Evolutionary conservation across 2,329 filamentous ascomycete genomes (phyloP).

Genomic region (Pyricularia pennisetigena): DNA sequence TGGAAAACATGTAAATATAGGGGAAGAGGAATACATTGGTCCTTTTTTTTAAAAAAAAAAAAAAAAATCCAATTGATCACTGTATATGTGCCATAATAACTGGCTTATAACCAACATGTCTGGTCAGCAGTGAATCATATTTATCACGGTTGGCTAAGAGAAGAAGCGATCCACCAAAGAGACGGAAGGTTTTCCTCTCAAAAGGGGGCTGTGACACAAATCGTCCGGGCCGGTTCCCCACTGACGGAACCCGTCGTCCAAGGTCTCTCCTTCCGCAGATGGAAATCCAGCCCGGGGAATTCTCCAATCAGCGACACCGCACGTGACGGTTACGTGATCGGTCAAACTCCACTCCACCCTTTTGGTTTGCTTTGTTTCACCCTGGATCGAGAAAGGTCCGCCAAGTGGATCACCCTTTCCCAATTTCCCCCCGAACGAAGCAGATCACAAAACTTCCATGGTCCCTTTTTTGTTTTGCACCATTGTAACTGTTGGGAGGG

Average conservation of each 20-base stretch:
- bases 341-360: neutral
- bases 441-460: neutral
- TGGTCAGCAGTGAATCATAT: neutral
- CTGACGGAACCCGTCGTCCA: conserved; percentile 4
- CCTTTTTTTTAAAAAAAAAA: neutral
- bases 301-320: neutral
- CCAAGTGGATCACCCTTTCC: neutral
- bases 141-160: neutral
- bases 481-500: neutral
- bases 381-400: conserved; percentile 9
- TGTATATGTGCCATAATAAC: neutral
- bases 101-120: neutral
- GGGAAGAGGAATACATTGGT: too few species aligned
- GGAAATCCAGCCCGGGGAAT: neutral
- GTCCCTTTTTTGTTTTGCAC: neutral
- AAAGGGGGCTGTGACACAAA: neutral
- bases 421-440: neutral
- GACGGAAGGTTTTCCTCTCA: neutral
- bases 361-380: conserved; percentile 7
- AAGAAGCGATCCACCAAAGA: too few species aligned
- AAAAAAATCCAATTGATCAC: neutral
- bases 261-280: neutral
- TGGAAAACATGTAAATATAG: too few species aligned
- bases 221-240: neutral
- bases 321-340: neutral